Percentiles rank a stretch among this genome's conserved stretches.
These are phyloP conservation scores for Pseudopyricularia cyperi DNA, from an alignment of 2,329 filamentous ascomycete species.

Conservation along the genomic window DNA sequence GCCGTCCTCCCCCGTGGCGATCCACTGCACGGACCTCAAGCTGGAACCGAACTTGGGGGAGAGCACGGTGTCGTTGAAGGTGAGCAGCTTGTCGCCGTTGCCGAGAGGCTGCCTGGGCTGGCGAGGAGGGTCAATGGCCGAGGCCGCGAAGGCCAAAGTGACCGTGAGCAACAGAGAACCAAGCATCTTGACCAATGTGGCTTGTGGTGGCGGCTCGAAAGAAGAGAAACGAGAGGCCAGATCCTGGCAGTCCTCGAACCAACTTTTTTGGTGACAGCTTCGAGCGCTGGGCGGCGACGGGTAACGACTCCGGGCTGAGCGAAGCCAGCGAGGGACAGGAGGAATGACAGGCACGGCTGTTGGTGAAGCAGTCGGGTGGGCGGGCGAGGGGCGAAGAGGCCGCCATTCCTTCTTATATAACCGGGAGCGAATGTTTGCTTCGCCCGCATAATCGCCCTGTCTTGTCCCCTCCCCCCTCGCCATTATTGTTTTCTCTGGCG, in stretches of 20 bases:
- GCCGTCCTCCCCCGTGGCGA: conserved; percentile 44
- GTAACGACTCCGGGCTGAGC: not conserved
- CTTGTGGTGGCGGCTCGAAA: not conserved
- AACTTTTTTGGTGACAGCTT: not conserved
- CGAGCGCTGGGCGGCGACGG: not conserved
- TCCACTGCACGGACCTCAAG: conserved; percentile 40
- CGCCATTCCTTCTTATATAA: not conserved
- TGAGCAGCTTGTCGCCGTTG: conserved; percentile 41
- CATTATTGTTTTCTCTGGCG: not conserved
- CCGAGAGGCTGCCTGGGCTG: conserved; percentile 40
- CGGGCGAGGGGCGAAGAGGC: too few relatives aligned
- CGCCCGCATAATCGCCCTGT: not conserved
- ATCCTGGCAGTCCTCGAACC: not conserved
- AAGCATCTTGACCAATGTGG: not conserved
- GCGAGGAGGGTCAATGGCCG: conserved; percentile 35
- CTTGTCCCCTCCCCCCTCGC: not conserved
- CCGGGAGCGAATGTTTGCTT: not conserved
- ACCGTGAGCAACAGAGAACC: conserved; percentile 7
- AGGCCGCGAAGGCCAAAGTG: conserved; percentile 6
- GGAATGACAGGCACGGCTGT: not conserved
- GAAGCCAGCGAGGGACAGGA: too few relatives aligned
- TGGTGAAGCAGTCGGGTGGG: too few relatives aligned
- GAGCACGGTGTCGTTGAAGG: conserved; percentile 46
- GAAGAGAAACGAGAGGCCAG: not conserved
- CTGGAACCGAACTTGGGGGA: conserved; percentile 29